phyloP scores from a whole-genome alignment of 331 rosid species.

The Pyrus hybrid region DNA sequence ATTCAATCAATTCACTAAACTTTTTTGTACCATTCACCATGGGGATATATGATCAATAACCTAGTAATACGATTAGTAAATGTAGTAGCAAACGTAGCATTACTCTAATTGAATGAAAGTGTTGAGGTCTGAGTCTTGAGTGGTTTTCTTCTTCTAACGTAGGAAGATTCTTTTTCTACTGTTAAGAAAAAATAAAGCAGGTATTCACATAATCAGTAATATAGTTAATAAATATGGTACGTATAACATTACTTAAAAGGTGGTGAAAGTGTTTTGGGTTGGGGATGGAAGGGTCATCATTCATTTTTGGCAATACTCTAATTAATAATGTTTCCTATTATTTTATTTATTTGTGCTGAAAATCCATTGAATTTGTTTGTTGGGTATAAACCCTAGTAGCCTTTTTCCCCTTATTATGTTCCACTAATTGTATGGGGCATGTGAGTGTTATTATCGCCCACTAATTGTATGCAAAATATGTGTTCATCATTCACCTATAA shows the following conservation, averaged over 20 bases:
- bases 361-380: background rate
- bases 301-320: background rate
- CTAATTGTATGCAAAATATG: slow-evolving; percentile 15
- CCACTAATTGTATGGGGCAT: slow-evolving; percentile 26
- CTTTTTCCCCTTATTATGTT: background rate
- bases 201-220: no score
- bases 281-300: background rate
- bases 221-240: background rate
- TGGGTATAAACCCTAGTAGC: background rate
- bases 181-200: no score
- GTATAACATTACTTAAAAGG: background rate
- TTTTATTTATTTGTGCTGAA: background rate
- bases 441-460: slow-evolving; percentile 13
- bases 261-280: background rate
- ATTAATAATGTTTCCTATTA: background rate
- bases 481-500: slow-evolving; percentile 46
- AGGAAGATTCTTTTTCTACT: no score
- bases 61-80: background rate
- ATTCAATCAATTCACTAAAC: background rate
- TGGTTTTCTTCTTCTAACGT: background rate
- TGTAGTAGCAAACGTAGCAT: background rate
- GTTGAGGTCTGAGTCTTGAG: no score
- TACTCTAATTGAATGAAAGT: no score
- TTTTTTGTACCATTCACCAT: background rate
- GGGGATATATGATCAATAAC: background rate